These are phyloP conservation scores for Pseudoturritis turrita DNA, from an alignment of 345 rosid genomes.

Conservation along the genomic window DNA sequence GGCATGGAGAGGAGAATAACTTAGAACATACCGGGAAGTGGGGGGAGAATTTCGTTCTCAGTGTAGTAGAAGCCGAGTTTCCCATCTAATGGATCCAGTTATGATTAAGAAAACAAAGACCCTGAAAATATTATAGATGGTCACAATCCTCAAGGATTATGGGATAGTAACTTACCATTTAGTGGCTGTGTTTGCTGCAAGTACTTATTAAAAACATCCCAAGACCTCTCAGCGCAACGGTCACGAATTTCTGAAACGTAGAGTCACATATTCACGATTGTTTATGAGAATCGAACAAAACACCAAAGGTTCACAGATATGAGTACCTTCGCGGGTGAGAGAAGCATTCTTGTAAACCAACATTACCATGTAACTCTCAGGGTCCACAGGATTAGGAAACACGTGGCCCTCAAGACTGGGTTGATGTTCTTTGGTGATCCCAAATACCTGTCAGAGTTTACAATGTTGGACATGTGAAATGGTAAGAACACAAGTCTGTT, in stretches of 20 bases:
- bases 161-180: slow-evolving; percentile 45
- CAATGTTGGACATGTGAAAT: slow-evolving; percentile 4
- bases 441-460: slow-evolving; percentile 61
- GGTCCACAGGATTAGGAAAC: slow-evolving; percentile 85
- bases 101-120: slow-evolving; percentile 25
- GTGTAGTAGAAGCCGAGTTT: slow-evolving; percentile 94
- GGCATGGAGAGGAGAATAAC: background rate
- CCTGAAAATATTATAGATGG: background rate
- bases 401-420: slow-evolving; percentile 89
- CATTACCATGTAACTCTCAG: slow-evolving; percentile 94
- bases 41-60: slow-evolving; percentile 96
- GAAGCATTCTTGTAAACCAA: slow-evolving; percentile 86
- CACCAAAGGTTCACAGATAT: background rate
- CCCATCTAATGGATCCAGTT: slow-evolving; percentile 52
- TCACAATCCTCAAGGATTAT: background rate
- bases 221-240: slow-evolving; percentile 59
- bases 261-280: background rate
- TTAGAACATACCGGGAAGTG: slow-evolving; percentile 69
- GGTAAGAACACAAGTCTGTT: background rate
- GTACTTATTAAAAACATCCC: slow-evolving; percentile 71
- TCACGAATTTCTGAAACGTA: slow-evolving; percentile 57
- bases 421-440: slow-evolving; percentile 67
- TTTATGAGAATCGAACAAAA: background rate
- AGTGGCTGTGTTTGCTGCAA: slow-evolving; percentile 73
- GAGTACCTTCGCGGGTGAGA: slow-evolving; percentile 80